Percentiles rank a stretch among this genome's conserved stretches.
Evolutionary conservation across 202 grass and related monocot genomes (phyloP).

Genomic region (Bolboschoenoplectus hybrid): DNA sequence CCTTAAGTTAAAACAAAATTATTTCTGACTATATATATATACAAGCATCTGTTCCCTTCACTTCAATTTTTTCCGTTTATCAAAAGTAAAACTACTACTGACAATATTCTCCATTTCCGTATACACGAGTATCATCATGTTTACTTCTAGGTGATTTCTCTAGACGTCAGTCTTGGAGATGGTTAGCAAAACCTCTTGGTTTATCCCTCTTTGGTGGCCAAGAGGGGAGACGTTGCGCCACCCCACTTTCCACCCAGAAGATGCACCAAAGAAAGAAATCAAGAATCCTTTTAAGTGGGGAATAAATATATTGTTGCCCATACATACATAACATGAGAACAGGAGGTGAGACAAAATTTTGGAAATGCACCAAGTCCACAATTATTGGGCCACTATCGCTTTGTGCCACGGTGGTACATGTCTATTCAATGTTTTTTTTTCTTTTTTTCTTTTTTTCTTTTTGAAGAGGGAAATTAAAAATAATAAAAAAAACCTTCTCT

Average conservation of each 20-base stretch:
- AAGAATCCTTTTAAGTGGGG: conserved; percentile 23
- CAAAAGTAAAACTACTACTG: not conserved
- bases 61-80: too few relatives aligned
- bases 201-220: not conserved
- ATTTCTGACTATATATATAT: too few relatives aligned
- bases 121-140: too few relatives aligned
- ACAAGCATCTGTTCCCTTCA: too few relatives aligned
- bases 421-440: not conserved
- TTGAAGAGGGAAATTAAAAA: not conserved
- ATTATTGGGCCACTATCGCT: conserved; percentile 5
- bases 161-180: not conserved
- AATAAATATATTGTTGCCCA: conserved; percentile 32
- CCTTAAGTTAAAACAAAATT: too few relatives aligned
- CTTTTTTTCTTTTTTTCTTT: too few relatives aligned
- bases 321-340: not conserved
- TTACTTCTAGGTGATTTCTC: not conserved
- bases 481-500: not conserved
- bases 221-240: conserved; percentile 13
- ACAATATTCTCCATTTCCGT: not conserved
- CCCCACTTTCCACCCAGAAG: conserved; percentile 36
- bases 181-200: not conserved
- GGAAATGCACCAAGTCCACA: conserved; percentile 22
- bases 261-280: not conserved
- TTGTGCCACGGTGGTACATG: conserved; percentile 35
- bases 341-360: conserved; percentile 15